Evolutionary conservation across 768 basidiomycete genomes (phyloP).

Genomic region (Piloderma croceum): DNA sequence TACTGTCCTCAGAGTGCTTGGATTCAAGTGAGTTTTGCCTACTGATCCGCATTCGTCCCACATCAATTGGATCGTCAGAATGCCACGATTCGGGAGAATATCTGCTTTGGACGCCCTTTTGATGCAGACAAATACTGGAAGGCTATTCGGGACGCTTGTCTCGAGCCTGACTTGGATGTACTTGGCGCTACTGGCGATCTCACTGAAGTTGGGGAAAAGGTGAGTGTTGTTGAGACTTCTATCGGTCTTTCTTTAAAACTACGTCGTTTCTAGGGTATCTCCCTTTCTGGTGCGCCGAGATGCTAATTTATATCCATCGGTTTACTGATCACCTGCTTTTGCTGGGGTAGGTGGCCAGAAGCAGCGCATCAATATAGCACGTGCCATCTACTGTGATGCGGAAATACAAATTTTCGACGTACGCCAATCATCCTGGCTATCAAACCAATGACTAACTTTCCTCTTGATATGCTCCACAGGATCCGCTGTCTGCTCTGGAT

Average conservation of each 20-base stretch:
- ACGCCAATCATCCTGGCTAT: too few relatives aligned
- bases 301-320: too few relatives aligned
- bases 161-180: constrained; percentile 77
- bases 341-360: constrained; percentile 56
- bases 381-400: constrained; percentile 80
- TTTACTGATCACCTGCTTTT: too few relatives aligned
- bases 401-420: constrained; percentile 84
- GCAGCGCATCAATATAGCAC: constrained; percentile 80
- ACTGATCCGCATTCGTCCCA: background rate
- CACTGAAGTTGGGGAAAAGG: constrained; percentile 80
- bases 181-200: constrained; percentile 68
- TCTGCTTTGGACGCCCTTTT: constrained; percentile 81
- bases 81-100: constrained; percentile 82
- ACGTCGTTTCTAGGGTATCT: constrained; percentile 58
- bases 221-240: constrained; percentile 2
- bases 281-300: constrained; percentile 55
- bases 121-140: constrained; percentile 81
- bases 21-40: constrained; percentile 58
- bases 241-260: background rate
- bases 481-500: constrained; percentile 86
- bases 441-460: too few relatives aligned
- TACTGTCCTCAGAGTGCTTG: constrained; percentile 88
- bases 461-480: constrained; percentile 35
- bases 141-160: constrained; percentile 69
- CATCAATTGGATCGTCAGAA: constrained; percentile 37